Base-by-base conservation (phyloP, 768 basidiomycete species). In the Tulasnella sp. region DNA sequence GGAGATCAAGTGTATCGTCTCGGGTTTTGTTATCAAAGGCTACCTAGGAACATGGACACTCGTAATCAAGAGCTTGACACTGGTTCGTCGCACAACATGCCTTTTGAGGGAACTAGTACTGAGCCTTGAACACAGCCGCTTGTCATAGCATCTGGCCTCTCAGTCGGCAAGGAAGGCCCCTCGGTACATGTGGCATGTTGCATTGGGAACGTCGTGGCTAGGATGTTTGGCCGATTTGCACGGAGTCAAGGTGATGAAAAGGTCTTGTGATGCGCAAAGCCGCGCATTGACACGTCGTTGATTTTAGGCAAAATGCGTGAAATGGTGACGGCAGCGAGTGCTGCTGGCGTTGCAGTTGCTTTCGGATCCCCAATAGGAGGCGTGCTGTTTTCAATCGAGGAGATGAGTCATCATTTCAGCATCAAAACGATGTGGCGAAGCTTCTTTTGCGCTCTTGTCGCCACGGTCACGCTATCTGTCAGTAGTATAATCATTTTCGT, bases 401-500 rank as follows among this genome's bases (percentile, higher is more conserved):
- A 99, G 82, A 99, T 99, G 96, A 95, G 90, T 71, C 88, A 92
- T 70, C 86, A 82, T 41, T 98, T 97, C 71, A 95, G 88, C 60
- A 94, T 94, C 73, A 86, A 91, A 71, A 98, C 95, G 3, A 96
- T 98, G 92, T 98, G 95, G 95, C 78, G 85, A 67, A 94, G 90
- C 68, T 96, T 98, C 71, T 86, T 98, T 69, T 98, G 96, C 70
- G 96, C 96, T 32, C 77, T 99, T 49, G 86, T 98, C 49, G 96
- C 96, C 13, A 97, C 95, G 0, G 88, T 98, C 66, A 95, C 95
- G 0, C 75, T 99, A 30, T 88, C 95, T 30, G 95, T 96, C 62
- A 66, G 92, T 11, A 17, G 38, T 45, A 30, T 13, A 13, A 32
- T 26, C 56, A 19, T 13, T 19, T 47, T 30, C 11, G 43, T 60